Evolutionary conservation across 148 eudicot species (phyloP).

Genomic region (Rhododendron ovatum): DNA sequence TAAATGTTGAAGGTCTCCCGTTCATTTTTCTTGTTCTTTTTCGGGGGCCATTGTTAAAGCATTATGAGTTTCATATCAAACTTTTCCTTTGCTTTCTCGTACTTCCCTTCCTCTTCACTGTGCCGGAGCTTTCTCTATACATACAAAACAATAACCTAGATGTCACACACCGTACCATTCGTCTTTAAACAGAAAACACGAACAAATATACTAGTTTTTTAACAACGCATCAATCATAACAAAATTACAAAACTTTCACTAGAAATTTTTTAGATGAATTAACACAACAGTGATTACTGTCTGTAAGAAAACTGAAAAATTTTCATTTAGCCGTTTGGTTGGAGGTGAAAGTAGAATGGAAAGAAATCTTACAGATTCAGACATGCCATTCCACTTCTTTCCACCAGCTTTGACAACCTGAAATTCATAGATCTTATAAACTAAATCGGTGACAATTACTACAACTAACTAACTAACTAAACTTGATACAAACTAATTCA

Average conservation of each 20-base stretch:
- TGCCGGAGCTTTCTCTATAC: slow-evolving; percentile 22
- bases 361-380: slow-evolving; percentile 20
- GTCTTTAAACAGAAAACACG: background rate
- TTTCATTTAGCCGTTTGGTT: background rate
- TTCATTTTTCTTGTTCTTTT: too few species aligned
- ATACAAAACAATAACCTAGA: background rate
- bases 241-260: background rate
- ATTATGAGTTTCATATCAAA: slow-evolving; percentile 12
- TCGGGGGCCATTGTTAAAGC: too few species aligned
- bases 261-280: background rate
- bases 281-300: background rate
- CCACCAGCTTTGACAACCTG: slow-evolving; percentile 23
- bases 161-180: background rate
- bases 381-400: slow-evolving; percentile 19
- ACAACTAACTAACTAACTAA: too few species aligned
- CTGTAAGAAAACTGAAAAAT: background rate
- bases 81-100: slow-evolving; percentile 9
- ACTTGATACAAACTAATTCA: too few species aligned
- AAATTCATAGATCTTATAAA: background rate
- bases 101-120: slow-evolving; percentile 18
- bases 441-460: background rate
- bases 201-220: background rate
- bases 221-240: background rate
- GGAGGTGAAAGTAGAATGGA: background rate
- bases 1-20: too few species aligned